These are phyloP conservation scores for Neurospora sp. DNA, from an alignment of 495 filamentous ascomycete species.

Conservation along the genomic window DNA sequence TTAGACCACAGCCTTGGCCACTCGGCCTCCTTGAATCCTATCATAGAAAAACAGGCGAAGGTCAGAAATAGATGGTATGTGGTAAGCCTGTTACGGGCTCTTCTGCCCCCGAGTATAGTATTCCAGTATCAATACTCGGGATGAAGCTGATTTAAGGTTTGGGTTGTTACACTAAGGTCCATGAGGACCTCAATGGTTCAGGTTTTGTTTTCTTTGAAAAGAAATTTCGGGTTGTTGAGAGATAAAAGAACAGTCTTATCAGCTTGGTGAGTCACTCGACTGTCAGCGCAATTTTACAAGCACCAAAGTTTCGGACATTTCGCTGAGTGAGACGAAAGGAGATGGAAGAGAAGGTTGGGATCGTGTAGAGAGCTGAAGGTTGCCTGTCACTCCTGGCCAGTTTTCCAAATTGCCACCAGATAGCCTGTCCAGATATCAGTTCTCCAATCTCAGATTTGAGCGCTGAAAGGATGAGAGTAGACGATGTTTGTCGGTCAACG, in stretches of 20 bases:
- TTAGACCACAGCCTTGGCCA: not conserved
- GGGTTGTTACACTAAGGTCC: not conserved
- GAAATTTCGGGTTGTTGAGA: not conserved
- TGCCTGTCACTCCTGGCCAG: not conserved
- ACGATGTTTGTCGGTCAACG: not conserved
- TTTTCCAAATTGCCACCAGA: not conserved
- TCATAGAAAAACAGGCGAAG: not conserved
- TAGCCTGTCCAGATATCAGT: not conserved
- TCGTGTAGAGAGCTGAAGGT: not conserved
- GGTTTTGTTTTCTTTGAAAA: not conserved
- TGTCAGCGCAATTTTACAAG: not conserved
- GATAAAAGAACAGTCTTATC: not conserved
- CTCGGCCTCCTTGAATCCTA: not conserved
- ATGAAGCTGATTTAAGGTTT: not conserved
- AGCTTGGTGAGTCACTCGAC: not conserved
- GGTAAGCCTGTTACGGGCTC: not conserved
- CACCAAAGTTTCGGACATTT: not conserved
- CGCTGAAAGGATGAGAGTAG: not conserved
- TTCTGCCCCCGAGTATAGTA: not conserved
- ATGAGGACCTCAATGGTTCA: not conserved
- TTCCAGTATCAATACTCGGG: not conserved
- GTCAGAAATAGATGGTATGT: not conserved
- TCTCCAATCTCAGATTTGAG: not conserved
- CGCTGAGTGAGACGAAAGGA: not conserved
- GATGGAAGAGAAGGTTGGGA: not conserved